A percentile compares a stretch with the other conserved stretches of the same genome.
These are phyloP conservation scores for Lachnellula occidentalis DNA, from an alignment of 2,329 filamentous ascomycete species.

Conservation along the genomic window DNA sequence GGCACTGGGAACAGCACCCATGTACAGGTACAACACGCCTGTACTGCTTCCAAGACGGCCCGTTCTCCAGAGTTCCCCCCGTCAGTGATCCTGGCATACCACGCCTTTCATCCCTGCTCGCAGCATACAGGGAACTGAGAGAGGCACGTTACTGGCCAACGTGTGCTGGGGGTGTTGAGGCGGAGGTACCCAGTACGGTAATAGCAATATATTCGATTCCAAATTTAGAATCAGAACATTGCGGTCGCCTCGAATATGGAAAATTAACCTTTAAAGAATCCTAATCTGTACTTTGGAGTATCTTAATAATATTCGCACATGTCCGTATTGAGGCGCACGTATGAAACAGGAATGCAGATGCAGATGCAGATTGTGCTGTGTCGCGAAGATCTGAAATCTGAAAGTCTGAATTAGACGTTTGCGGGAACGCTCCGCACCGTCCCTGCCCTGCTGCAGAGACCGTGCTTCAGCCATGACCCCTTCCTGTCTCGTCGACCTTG, in stretches of 20 bases:
- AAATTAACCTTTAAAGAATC: neutral
- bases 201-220: too few relatives aligned
- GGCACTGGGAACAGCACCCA: neutral
- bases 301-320: neutral
- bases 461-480: neutral
- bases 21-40: neutral
- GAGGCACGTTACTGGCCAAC: too few relatives aligned
- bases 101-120: too few relatives aligned
- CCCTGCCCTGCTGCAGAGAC: too few relatives aligned
- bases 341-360: neutral
- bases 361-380: neutral
- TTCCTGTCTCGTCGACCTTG: neutral
- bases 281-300: neutral
- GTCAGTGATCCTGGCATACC: too few relatives aligned
- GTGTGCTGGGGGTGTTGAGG: too few relatives aligned
- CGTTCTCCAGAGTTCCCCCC: too few relatives aligned
- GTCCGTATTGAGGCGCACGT: neutral
- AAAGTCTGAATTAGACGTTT: neutral
- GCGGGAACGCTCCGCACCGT: conserved; percentile 1
- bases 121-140: too few relatives aligned
- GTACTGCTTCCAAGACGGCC: neutral
- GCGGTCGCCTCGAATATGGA: neutral
- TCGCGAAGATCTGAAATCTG: neutral
- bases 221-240: too few relatives aligned
- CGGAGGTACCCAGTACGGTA: too few relatives aligned